Evolutionary conservation across 2,329 filamentous ascomycete species (phyloP).

Genomic region (Neonectria sp.): DNA sequence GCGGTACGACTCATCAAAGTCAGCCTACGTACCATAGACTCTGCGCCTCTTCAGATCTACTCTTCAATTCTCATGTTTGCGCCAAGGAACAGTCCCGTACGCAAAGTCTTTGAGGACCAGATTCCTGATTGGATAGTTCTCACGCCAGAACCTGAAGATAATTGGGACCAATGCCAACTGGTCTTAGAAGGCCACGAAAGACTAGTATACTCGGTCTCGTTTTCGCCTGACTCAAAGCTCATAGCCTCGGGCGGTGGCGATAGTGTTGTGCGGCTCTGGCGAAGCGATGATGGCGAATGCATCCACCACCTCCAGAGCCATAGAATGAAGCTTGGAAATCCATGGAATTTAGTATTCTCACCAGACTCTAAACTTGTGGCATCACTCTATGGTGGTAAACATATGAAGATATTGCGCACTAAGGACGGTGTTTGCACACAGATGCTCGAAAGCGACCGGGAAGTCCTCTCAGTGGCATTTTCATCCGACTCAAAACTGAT

Average conservation of each 20-base stretch:
- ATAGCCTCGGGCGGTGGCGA: background rate
- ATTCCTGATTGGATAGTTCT: constrained; percentile 9
- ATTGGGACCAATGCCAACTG: constrained; percentile 11
- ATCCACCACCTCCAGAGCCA: background rate
- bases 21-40: background rate
- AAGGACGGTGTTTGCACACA: too few species aligned
- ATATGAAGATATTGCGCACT: too few species aligned
- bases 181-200: background rate
- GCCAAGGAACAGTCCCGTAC: background rate
- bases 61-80: constrained; percentile 7
- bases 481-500: too few species aligned
- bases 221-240: constrained; percentile 5
- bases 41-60: constrained; percentile 20
- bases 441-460: too few species aligned
- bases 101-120: background rate
- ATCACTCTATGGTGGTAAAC: background rate
- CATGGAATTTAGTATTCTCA: background rate
- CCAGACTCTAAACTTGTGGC: background rate
- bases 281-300: background rate
- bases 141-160: background rate
- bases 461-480: too few species aligned
- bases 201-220: background rate
- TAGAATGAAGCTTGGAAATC: background rate
- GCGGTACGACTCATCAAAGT: background rate
- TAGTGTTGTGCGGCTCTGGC: background rate